Conservation (phyloP, 257 asterid species). For the Solanum lycopersicoides region DNA sequence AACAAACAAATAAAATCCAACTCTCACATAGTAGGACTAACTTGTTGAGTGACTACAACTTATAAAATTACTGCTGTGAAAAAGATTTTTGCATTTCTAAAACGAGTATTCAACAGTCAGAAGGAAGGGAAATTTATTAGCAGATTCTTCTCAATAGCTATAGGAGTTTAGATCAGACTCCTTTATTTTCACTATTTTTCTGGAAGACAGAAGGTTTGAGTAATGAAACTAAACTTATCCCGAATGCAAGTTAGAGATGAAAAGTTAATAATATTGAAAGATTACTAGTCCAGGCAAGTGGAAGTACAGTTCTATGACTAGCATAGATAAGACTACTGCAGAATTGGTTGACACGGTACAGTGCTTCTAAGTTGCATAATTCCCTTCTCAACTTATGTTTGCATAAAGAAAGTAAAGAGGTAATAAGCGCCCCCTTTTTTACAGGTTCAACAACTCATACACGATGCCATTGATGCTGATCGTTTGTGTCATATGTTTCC, state of each 20-base stretch:
- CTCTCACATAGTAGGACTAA: not conserved
- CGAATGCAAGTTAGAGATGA: not conserved
- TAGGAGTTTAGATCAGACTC: not conserved
- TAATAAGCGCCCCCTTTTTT: not conserved
- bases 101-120: not conserved
- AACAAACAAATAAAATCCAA: not conserved
- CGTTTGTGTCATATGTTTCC: conserved; percentile 93
- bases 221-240: not conserved
- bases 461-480: conserved; percentile 90
- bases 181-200: not conserved
- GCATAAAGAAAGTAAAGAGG: not conserved
- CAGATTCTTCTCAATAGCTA: not conserved
- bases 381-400: not conserved
- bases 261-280: not conserved
- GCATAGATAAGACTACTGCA: not conserved
- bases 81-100: not conserved
- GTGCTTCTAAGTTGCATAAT: not conserved
- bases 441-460: conserved; percentile 95
- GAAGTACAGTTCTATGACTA: not conserved
- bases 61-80: not conserved
- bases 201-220: not conserved
- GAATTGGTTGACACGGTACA: not conserved
- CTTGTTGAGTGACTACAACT: not conserved
- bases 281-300: not conserved
- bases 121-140: not conserved